A percentile compares a stretch with the other conserved stretches of the same genome.
Evolutionary conservation across 2,329 filamentous ascomycete species (phyloP).

Genomic region (Claviceps humidiphila): DNA sequence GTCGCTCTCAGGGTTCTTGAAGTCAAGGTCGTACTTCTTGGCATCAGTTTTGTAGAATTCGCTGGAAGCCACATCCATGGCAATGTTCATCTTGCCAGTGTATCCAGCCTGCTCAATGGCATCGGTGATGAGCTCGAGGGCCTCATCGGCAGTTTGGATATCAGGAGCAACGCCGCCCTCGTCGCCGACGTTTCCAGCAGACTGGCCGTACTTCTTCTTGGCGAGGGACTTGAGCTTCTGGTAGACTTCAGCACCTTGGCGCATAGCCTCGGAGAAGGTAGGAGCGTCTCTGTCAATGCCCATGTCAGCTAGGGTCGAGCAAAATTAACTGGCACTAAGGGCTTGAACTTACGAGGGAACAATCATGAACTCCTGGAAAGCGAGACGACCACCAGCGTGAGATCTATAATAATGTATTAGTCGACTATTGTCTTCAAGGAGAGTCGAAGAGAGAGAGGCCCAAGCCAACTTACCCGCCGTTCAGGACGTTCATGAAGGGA

Average conservation of each 20-base stretch:
- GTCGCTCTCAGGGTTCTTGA: constrained; percentile 99
- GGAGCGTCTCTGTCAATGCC: constrained; percentile 51
- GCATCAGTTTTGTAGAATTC: constrained; percentile 97
- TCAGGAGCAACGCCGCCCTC: constrained; percentile 99
- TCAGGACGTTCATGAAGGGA: constrained; percentile 89
- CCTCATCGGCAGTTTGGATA: constrained; percentile 94
- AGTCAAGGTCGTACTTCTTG: constrained; percentile 99
- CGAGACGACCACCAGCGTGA: constrained; percentile 90
- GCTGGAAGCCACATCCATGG: constrained; percentile 97
- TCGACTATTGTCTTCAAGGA: not conserved
- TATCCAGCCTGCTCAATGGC: constrained; percentile 93
- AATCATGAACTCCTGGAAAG: constrained; percentile 96
- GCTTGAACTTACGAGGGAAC: constrained; percentile 54
- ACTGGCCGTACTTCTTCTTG: constrained; percentile 99
- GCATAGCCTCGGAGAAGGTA: constrained; percentile 89
- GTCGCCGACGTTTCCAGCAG: constrained; percentile 96
- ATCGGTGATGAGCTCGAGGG: constrained; percentile 87
- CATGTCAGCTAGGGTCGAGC: constrained; percentile 5
- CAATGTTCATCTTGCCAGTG: constrained; percentile 91
- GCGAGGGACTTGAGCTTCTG: constrained; percentile 91
- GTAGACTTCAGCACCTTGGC: constrained; percentile 95
- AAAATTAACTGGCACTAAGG: not conserved
- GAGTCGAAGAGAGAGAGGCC: not conserved
- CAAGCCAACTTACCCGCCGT: constrained; percentile 43
- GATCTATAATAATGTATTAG: constrained; percentile 39